These are phyloP conservation scores for Acanthochlamys bracteata DNA, from an alignment of 106 monocot genomes.

Conservation along the genomic window DNA sequence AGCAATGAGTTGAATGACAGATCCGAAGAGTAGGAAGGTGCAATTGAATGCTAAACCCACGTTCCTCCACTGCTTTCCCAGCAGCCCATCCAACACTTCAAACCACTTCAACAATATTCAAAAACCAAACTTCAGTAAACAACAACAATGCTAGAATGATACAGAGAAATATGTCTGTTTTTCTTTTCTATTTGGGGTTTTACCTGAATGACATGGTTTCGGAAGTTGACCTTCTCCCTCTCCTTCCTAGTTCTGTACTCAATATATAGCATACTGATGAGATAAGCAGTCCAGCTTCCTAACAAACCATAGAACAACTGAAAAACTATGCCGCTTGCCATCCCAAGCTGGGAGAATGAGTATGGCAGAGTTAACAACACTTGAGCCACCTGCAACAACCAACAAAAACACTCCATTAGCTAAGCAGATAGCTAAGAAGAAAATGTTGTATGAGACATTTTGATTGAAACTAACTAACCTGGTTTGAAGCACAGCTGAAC, in stretches of 20 bases:
- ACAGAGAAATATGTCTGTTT: neutral
- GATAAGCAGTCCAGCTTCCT: constrained; percentile 78
- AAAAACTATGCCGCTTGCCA: constrained; percentile 52
- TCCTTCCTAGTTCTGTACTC: constrained; percentile 80
- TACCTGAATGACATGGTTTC: constrained; percentile 74
- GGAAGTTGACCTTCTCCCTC: constrained; percentile 70
- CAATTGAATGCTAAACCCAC: constrained; percentile 69
- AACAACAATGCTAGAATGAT: neutral
- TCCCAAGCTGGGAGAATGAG: constrained; percentile 74
- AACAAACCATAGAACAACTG: constrained; percentile 61
- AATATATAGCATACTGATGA: constrained; percentile 65
- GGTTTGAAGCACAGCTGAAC: constrained; percentile 82
- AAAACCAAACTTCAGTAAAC: neutral
- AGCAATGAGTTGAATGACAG: constrained; percentile 76
- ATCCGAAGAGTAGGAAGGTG: constrained; percentile 76
- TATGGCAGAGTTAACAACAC: constrained; percentile 69
- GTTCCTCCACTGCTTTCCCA: constrained; percentile 77
- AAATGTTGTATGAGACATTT: neutral
- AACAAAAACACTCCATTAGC: neutral
- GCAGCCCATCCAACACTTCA: constrained; percentile 63
- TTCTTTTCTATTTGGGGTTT: neutral
- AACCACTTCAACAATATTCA: constrained; percentile 36
- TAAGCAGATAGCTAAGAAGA: neutral
- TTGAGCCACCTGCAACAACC: constrained; percentile 52
- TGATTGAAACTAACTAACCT: constrained; percentile 19